Percentiles rank a stretch among this genome's conserved stretches.
phyloP scores from a whole-genome alignment of 768 basidiomycete species.

The Boletus sensibilis region DNA sequence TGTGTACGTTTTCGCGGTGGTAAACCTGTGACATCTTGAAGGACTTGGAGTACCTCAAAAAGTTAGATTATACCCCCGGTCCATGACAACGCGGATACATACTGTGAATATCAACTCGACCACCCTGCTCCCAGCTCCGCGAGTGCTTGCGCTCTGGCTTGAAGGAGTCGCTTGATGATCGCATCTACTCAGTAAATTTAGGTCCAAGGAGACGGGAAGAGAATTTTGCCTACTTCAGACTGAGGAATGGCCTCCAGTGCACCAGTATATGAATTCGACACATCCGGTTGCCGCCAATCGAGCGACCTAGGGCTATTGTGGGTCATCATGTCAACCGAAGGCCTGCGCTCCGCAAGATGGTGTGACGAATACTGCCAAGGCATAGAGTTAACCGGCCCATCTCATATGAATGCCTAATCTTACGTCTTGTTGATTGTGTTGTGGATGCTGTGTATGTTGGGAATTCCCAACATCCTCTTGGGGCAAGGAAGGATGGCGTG shows the following conservation, averaged over 20 bases:
- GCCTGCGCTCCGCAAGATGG: slow-evolving; percentile 33
- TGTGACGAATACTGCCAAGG: slow-evolving; percentile 32
- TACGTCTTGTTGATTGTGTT: slow-evolving; percentile 35
- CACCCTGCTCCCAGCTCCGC: slow-evolving; percentile 59
- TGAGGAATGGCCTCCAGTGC: slow-evolving; percentile 33
- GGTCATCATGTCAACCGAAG: slow-evolving; percentile 33
- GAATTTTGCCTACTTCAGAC: slow-evolving; percentile 32
- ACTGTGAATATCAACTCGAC: slow-evolving; percentile 35
- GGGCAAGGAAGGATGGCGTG: slow-evolving; percentile 32
- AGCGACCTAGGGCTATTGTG: slow-evolving; percentile 35
- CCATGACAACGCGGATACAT: slow-evolving; percentile 14
- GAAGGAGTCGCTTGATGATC: slow-evolving; percentile 39
- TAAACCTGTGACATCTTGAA: slow-evolving; percentile 51
- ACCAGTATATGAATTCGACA: slow-evolving; percentile 30
- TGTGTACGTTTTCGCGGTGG: slow-evolving; percentile 63
- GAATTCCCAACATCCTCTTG: slow-evolving; percentile 32
- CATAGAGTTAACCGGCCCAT: slow-evolving; percentile 20
- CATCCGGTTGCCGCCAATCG: slow-evolving; percentile 35
- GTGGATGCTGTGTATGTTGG: slow-evolving; percentile 30
- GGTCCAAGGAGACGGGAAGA: slow-evolving; percentile 16
- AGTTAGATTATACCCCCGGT: slow-evolving; percentile 7
- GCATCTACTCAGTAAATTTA: slow-evolving; percentile 36
- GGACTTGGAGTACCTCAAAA: slow-evolving; percentile 19
- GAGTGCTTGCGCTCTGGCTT: slow-evolving; percentile 55
- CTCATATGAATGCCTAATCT: slow-evolving; percentile 21